These are phyloP conservation scores for Colletotrichum paranaense DNA, from an alignment of 2,329 filamentous ascomycete genomes.

Conservation along the genomic window DNA sequence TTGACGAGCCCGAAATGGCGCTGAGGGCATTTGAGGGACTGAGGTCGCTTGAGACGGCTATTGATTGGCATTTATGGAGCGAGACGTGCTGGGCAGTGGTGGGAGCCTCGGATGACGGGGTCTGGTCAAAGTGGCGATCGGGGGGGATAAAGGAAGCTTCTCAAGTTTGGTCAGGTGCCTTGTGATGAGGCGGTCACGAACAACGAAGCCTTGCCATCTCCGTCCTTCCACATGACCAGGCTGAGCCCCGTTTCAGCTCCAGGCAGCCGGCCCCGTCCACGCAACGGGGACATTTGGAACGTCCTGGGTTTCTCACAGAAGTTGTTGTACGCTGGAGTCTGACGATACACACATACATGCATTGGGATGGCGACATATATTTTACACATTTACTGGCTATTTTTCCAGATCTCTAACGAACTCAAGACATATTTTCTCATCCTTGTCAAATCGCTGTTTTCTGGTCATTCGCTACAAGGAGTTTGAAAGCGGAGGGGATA, in stretches of 20 bases:
- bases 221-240: not conserved
- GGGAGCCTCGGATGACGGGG: not conserved
- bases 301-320: slow-evolving; percentile 31
- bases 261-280: not conserved
- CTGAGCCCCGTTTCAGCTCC: not conserved
- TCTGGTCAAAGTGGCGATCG: not conserved
- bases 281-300: slow-evolving; percentile 31
- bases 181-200: slow-evolving; percentile 10
- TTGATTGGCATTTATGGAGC: slow-evolving; percentile 34
- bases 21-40: slow-evolving; percentile 23
- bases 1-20: slow-evolving; percentile 24
- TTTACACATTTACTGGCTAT: not conserved
- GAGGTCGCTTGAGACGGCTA: slow-evolving; percentile 17
- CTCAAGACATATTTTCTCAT: slow-evolving; percentile 2
- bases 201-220: not conserved
- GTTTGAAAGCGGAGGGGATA: slow-evolving; percentile 11
- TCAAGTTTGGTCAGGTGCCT: not conserved
- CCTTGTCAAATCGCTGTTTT: not conserved
- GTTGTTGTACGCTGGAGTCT: slow-evolving; percentile 35
- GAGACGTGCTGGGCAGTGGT: slow-evolving; percentile 28
- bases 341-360: slow-evolving; percentile 39
- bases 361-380: slow-evolving; percentile 28
- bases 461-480: slow-evolving; percentile 17
- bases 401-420: slow-evolving; percentile 6
- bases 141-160: not conserved